phyloP scores from a whole-genome alignment of 2,329 filamentous ascomycete genomes.

The Leptographium wingfieldii region DNA sequence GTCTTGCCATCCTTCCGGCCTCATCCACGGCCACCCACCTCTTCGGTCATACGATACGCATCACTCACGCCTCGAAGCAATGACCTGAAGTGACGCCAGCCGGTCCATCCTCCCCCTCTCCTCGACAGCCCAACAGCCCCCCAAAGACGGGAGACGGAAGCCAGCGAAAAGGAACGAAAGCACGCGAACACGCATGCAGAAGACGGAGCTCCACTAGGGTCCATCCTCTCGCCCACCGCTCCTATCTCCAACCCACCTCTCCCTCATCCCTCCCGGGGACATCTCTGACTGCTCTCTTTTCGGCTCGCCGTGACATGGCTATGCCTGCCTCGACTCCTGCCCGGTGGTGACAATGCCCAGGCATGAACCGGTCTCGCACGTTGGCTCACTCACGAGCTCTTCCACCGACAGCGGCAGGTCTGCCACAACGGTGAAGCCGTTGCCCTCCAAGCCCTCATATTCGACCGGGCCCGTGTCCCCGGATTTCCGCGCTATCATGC shows the following conservation, averaged over 20 bases:
- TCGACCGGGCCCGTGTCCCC: slow-evolving; percentile 8
- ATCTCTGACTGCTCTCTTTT: neutral
- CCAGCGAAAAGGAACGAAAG: no score
- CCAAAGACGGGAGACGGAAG: neutral
- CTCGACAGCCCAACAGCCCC: neutral
- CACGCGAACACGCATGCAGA: no score
- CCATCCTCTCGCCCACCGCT: neutral
- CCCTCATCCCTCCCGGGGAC: neutral
- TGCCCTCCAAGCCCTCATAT: slow-evolving; percentile 17
- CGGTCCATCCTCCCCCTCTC: no score
- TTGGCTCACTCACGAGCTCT: slow-evolving; percentile 54
- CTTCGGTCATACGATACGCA: no score
- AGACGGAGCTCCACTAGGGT: no score
- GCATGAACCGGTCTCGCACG: slow-evolving; percentile 50
- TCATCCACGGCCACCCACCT: no score
- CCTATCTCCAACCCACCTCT: neutral
- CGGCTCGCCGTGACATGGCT: slow-evolving; percentile 10
- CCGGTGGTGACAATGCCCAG: slow-evolving; percentile 48
- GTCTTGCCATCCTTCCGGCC: neutral
- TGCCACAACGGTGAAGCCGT: slow-evolving; percentile 48
- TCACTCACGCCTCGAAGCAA: no score
- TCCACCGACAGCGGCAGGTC: slow-evolving; percentile 56
- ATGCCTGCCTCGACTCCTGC: slow-evolving; percentile 8
- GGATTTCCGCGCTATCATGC: slow-evolving; percentile 4
- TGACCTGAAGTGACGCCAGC: no score